A percentile compares a stretch with the other conserved stretches of the same genome.
phyloP scores from a whole-genome alignment of 108 stramenopile genomes.

The Fistulifera pelliculosa region DNA sequence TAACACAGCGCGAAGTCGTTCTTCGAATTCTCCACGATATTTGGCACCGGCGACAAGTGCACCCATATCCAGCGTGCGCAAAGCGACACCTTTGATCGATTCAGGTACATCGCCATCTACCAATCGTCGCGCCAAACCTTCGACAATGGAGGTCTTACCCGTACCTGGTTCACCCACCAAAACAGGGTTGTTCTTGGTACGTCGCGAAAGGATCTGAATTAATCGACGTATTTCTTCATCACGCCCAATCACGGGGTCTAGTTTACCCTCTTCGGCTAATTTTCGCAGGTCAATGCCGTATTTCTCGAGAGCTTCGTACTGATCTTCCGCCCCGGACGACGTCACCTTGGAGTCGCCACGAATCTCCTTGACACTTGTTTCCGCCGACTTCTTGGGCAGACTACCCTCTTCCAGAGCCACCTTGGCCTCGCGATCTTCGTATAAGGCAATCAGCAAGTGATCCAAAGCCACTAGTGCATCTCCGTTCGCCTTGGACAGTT shows the following conservation, averaged over 20 bases:
- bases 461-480: conserved; percentile 74
- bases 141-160: conserved; percentile 96
- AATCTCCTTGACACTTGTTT: conserved; percentile 50
- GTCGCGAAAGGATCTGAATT: conserved; percentile 90
- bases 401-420: conserved; percentile 36
- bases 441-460: conserved; percentile 55
- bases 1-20: conserved; percentile 89
- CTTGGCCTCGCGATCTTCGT: conserved; percentile 57
- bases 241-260: conserved; percentile 96
- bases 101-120: conserved; percentile 93
- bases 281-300: conserved; percentile 76
- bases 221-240: conserved; percentile 92
- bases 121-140: conserved; percentile 92
- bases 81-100: conserved; percentile 68
- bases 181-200: conserved; percentile 95
- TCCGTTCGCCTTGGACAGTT: conserved; percentile 59
- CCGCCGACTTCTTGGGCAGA: conserved; percentile 54
- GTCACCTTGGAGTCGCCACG: conserved; percentile 61
- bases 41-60: conserved; percentile 95
- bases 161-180: conserved; percentile 92
- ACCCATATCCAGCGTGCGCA: conserved; percentile 93
- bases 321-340: conserved; percentile 54
- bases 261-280: conserved; percentile 81
- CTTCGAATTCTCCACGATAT: conserved; percentile 98
- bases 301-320: conserved; percentile 57